phyloP scores from a whole-genome alignment of 768 basidiomycete genomes.

The Rhodotorula babjevae region DNA sequence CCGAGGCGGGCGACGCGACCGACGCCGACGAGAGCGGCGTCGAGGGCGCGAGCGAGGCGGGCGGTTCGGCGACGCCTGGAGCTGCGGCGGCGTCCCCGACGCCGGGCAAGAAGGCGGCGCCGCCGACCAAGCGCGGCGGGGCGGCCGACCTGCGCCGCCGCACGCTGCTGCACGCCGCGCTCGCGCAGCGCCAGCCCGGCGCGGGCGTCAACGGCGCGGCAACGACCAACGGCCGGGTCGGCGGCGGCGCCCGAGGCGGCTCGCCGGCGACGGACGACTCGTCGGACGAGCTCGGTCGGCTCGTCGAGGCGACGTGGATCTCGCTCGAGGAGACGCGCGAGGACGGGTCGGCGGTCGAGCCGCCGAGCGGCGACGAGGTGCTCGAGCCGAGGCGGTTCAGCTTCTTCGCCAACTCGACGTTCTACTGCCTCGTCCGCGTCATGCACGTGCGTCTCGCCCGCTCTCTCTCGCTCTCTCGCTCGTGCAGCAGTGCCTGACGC shows the following conservation, averaged over 20 bases:
- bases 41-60: neutral
- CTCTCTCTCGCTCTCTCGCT: no score
- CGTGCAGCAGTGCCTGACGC: neutral
- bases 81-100: slow-evolving; percentile 35
- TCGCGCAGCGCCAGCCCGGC: slow-evolving; percentile 41
- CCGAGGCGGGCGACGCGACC: slow-evolving; percentile 58
- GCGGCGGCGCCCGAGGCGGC: slow-evolving; percentile 48
- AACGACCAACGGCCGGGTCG: slow-evolving; percentile 48
- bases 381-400: slow-evolving; percentile 51
- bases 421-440: slow-evolving; percentile 82
- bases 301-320: slow-evolving; percentile 41
- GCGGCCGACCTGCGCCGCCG: slow-evolving; percentile 72
- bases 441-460: slow-evolving; percentile 63
- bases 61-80: neutral
- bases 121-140: slow-evolving; percentile 27
- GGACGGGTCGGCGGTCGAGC: slow-evolving; percentile 59
- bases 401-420: slow-evolving; percentile 87
- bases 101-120: slow-evolving; percentile 4
- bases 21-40: slow-evolving; percentile 30
- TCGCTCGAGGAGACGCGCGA: slow-evolving; percentile 34
- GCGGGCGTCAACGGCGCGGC: slow-evolving; percentile 40
- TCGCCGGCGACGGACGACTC: slow-evolving; percentile 12
- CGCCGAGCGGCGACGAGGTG: slow-evolving; percentile 51
- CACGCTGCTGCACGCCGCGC: slow-evolving; percentile 65
- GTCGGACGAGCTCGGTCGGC: slow-evolving; percentile 6